These are phyloP conservation scores for Apiospora koreana DNA, from an alignment of 2,329 filamentous ascomycete species.

Conservation along the genomic window DNA sequence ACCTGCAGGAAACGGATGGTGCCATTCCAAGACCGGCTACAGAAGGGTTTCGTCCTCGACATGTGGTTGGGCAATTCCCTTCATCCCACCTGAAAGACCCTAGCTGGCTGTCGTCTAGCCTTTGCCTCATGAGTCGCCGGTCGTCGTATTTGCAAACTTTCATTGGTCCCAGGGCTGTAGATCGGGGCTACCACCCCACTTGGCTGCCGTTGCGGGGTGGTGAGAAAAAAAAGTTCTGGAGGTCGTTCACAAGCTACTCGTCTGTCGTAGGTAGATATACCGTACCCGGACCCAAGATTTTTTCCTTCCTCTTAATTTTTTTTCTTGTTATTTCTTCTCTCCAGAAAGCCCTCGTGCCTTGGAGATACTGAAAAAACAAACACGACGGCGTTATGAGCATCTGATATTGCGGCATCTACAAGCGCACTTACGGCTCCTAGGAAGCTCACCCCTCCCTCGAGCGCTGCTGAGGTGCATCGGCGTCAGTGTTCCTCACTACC, in stretches of 20 bases:
- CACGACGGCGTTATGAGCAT: not conserved
- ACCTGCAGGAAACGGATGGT: not conserved
- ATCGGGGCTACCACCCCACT: not conserved
- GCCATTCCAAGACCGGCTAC: not conserved
- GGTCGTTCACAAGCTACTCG: not conserved
- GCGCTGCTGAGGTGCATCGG: slow-evolving; percentile 1
- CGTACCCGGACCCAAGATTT: not conserved
- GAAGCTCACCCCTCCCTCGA: slow-evolving; percentile 5
- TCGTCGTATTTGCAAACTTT: not conserved
- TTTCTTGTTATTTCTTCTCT: not conserved
- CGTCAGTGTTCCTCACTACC: not conserved
- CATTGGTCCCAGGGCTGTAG: not conserved
- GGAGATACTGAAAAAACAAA: not conserved
- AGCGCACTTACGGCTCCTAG: slow-evolving; percentile 1
- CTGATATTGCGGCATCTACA: not conserved
- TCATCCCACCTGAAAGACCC: not conserved
- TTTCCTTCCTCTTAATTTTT: not conserved
- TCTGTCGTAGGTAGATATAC: slow-evolving; percentile 1
- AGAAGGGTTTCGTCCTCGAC: not conserved
- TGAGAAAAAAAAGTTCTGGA: slow-evolving; percentile 7
- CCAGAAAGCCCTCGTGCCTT: not conserved
- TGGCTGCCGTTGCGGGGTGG: slow-evolving; percentile 3
- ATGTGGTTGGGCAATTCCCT: not conserved
- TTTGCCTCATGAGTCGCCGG: not conserved
- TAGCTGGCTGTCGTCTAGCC: not conserved